Evolutionary conservation across 2,329 filamentous ascomycete species (phyloP), one percentile per base, ranked within the genome.

Genomic region (Clarireedia sp.): DNA sequence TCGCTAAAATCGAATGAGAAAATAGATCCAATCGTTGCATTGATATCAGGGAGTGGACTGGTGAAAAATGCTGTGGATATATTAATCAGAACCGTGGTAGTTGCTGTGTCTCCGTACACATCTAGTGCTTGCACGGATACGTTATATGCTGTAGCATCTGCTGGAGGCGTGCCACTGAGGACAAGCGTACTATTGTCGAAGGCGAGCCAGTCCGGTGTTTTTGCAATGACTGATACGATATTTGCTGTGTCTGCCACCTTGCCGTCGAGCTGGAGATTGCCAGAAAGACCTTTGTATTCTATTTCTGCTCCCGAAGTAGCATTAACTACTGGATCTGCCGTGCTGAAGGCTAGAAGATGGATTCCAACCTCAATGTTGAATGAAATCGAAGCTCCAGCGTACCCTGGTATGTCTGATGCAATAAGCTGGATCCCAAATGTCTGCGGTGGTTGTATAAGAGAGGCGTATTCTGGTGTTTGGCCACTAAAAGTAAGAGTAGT

Each of bases 401-500:
- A 96, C 1, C 88, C 89, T n/a, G 80, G 74, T 17, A 90, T 80
- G 66, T 95, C 87, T 0, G 87, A 92, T 1, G 88, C 89, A 50
- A 94, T 81, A 6, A 95, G 74, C 58, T 82, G 77, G 56, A 96
- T 78, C 19, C 78, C 78, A 64, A 90, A 94, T 0, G 74, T 78
- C 65, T 95, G 86, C 3, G 89, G 85, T 7, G 83, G 82, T 33
- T 85, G 79, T 37, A 82, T 71, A 9, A 86, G 74, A 26, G 81
- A 82, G 56, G 80, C 78, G 47, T 83, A 75, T 0, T 82, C 73
- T 1, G 89, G 90, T 2, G 86, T 86, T 36, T 72, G 80, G 23
- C 90, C 90, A 1, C 79, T 80, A 63, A 95, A 95, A 0, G 76
- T 77, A 40, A 95, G 72, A 0, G 71, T 75, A 2, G 67, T 67